These are phyloP conservation scores for Lecanicillium sp. DNA, from an alignment of 2,329 filamentous ascomycete genomes.

Conservation along the genomic window DNA sequence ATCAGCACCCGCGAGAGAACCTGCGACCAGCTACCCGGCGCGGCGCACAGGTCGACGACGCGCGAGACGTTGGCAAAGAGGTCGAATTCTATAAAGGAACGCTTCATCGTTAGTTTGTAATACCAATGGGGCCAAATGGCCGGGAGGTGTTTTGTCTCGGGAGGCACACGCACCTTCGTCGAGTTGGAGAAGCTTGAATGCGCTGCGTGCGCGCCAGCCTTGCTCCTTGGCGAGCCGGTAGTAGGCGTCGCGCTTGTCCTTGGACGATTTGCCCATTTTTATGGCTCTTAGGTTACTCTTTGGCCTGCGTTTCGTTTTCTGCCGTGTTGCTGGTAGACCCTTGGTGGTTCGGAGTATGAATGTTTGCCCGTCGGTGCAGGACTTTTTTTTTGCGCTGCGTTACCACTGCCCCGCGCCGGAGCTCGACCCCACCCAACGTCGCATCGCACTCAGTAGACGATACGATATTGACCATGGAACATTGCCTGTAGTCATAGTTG, in stretches of 20 bases:
- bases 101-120: slow-evolving; percentile 7
- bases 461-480: too few species aligned
- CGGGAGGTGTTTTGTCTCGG: slow-evolving; percentile 2
- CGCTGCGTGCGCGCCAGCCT: slow-evolving; percentile 92
- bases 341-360: too few species aligned
- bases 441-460: too few species aligned
- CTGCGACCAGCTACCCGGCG: slow-evolving; percentile 95
- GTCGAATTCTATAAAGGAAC: slow-evolving; percentile 64
- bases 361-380: too few species aligned
- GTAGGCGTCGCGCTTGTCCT: slow-evolving; percentile 97
- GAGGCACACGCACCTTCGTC: slow-evolving; percentile 55
- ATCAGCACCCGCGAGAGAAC: slow-evolving; percentile 90
- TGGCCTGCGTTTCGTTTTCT: too few species aligned
- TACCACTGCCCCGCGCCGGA: too few species aligned
- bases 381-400: too few species aligned
- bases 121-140: slow-evolving; percentile 1
- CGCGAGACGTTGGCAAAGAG: slow-evolving; percentile 84
- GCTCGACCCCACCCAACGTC: too few species aligned
- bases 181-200: slow-evolving; percentile 94
- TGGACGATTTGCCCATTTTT: slow-evolving; percentile 90
- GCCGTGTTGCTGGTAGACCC: too few species aligned
- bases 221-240: slow-evolving; percentile 97
- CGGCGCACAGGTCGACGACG: slow-evolving; percentile 92
- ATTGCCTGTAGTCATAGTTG: too few species aligned
- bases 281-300: neutral